Conservation (phyloP, 805 yeast genomes). For the Teunomyces kruisii region DNA sequence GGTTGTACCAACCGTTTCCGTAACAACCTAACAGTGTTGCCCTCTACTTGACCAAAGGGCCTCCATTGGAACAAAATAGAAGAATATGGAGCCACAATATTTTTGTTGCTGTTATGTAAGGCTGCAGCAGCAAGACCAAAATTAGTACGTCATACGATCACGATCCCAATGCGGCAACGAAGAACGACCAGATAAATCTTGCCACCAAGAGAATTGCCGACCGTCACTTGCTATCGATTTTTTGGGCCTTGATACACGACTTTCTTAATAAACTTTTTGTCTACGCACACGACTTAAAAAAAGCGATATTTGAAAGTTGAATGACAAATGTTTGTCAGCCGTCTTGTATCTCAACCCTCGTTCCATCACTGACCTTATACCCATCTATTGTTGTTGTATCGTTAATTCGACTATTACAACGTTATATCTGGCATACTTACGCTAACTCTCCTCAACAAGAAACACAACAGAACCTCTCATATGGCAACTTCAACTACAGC, state of each 20-base stretch:
- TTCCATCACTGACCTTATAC: background rate
- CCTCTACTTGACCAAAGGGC: too few species aligned
- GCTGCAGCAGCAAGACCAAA: background rate
- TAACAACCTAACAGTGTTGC: too few species aligned
- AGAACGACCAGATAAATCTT: background rate
- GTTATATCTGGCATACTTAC: background rate
- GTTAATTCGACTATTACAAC: constrained; percentile 2
- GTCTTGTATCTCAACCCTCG: background rate
- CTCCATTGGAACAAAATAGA: background rate
- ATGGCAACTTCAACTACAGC: constrained; percentile 8
- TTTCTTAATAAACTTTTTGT: background rate
- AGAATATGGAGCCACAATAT: background rate
- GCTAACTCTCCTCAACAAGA: background rate
- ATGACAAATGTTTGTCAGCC: background rate
- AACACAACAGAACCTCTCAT: background rate
- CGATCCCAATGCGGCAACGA: background rate
- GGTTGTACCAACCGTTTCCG: background rate
- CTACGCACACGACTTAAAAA: background rate
- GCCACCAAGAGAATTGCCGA: too few species aligned
- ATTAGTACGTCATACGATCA: background rate
- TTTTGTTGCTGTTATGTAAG: background rate
- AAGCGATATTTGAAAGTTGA: background rate
- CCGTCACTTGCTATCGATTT: too few species aligned
- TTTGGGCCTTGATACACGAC: background rate
- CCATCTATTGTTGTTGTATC: constrained; percentile 4